Base-by-base conservation (phyloP, 306 rosid genomes). In the Lablab purpureus region DNA sequence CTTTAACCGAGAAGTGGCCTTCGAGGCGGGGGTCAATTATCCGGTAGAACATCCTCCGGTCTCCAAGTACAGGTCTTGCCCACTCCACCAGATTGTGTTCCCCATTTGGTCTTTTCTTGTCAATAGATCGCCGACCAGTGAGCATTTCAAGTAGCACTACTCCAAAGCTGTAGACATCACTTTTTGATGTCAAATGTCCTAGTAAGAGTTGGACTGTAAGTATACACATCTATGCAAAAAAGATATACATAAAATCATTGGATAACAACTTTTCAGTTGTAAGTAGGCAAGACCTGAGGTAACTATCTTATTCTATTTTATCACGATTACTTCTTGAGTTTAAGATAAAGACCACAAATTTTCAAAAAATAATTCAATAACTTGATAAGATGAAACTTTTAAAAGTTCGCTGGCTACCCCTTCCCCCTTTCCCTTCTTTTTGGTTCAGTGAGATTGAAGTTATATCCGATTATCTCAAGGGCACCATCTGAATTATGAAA, bases 151-250 rank as follows among this genome's bases (percentile, higher is more conserved):
- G 96, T 55, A 95, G 85, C 34, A 95, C 99, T 22, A 95, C 99
- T 56, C 99, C 99, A 69, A 91, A 95, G 86, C 99, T 91, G 81
- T 93, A 95, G 75, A 95, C 99, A 50, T 95, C 99, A 62, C 94
- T 95, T 81, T 93, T 95, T 9, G 97, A 86, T 47, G 99, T 87
- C 90, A 95, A 70, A 87, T 95, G 99, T 49, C 99, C 99, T 95
- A 69, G 30, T 66, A 73, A 77, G 76, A 66, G 68, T 77, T 40
- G 28, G 63, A 37, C n/a, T 22, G 28, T 2, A 47, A 37, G 74
- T 7, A 41, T 52, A 74, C 45, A 75, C 45, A 75, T 21, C 30
- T 12, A 34, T 10, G 25, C 6, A 60, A 45, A 72, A 45, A 13
- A 19, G 18, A 71, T 54, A 52, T 54, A 19, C 32, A 46, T 59